Base-by-base conservation (phyloP, 768 basidiomycete genomes). In the Saitozyma sp. region DNA sequence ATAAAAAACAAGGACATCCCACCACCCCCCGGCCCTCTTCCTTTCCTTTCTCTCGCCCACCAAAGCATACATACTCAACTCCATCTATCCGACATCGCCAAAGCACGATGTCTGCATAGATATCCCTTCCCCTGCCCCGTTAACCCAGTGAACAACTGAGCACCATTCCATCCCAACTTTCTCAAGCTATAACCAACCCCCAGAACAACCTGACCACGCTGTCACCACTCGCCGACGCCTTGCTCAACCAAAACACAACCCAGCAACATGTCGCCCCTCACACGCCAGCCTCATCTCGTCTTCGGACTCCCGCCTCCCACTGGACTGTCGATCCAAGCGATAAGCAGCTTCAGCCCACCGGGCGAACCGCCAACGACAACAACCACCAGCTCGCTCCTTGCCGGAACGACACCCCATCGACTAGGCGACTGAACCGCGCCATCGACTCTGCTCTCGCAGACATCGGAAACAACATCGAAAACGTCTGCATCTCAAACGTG, bases 361-460 rank as follows among this genome's bases (percentile, higher is more conserved):
- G 29, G 29, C 29, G 29, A 29, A 29, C 29, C 29, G 5, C 29
- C 29, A 29, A 29, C 58, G 8, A 54, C 41, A n/a, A 29, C 43
- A 19, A 45, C 17, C 7, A 48, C 29, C 45, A 41, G 10, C 19
- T 41, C 39, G 14, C 43, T 43, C 55, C 9, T 29, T 16, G 38
- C 39, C 40, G 50, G 43, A 49, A 52, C 19, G 19, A 41, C 61
- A 17, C 54, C 48, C 9, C 61, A 57, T 49, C 49, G 50, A 19
- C 61, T 63, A 57, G 61, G 56, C 48, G 61, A 63, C 38, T 63
- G 50, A 45, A 55, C 54, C 29, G 29, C 29, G 29, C 29, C 29
- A 29, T 29, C 29, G 29, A 29, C 29, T 29, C 29, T 29, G 29
- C 29, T 29, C 29, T 29, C 29, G 29, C 29, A 29, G 29, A 29